Percentiles rank a stretch among this genome's conserved stretches.
These are phyloP conservation scores for Debaryomyces singareniensis DNA, from an alignment of 1,139 yeast species.

Conservation along the genomic window DNA sequence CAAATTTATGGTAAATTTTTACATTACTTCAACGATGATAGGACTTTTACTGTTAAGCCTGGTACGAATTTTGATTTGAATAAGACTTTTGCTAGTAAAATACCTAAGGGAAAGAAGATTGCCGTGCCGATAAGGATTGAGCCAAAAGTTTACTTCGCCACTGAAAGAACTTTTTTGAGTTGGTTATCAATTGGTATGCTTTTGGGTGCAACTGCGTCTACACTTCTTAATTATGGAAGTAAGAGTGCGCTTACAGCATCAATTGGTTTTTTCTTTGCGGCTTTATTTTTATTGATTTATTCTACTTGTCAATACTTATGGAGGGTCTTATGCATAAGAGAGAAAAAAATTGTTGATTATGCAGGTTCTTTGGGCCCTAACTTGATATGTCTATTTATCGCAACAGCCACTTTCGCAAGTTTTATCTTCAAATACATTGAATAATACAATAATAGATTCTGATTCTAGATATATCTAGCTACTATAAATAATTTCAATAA, in stretches of 20 bases:
- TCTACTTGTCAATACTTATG: constrained; percentile 72
- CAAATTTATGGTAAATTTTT: constrained; percentile 32
- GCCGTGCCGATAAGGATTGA: constrained; percentile 77
- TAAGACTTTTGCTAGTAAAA: constrained; percentile 38
- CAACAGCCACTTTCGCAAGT: constrained; percentile 66
- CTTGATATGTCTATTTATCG: constrained; percentile 67
- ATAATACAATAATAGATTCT: no score
- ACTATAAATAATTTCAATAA: no score
- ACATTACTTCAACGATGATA: constrained; percentile 55
- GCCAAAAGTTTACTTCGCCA: constrained; percentile 81
- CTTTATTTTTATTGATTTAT: constrained; percentile 66
- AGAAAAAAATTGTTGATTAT: constrained; percentile 74
- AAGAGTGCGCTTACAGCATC: constrained; percentile 72
- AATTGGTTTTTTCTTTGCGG: constrained; percentile 80
- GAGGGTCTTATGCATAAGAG: constrained; percentile 79
- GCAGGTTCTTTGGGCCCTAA: constrained; percentile 89
- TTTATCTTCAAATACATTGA: constrained; percentile 52
- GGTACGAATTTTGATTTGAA: constrained; percentile 73
- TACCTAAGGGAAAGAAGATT: constrained; percentile 75
- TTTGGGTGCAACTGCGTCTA: constrained; percentile 66
- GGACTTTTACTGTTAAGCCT: constrained; percentile 66
- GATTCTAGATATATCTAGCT: no score
- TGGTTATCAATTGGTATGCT: constrained; percentile 75
- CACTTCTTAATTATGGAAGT: constrained; percentile 66
- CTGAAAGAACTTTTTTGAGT: constrained; percentile 72